Base-by-base conservation (phyloP, 176 grass and related monocot species). In the Pharus latifolius region DNA sequence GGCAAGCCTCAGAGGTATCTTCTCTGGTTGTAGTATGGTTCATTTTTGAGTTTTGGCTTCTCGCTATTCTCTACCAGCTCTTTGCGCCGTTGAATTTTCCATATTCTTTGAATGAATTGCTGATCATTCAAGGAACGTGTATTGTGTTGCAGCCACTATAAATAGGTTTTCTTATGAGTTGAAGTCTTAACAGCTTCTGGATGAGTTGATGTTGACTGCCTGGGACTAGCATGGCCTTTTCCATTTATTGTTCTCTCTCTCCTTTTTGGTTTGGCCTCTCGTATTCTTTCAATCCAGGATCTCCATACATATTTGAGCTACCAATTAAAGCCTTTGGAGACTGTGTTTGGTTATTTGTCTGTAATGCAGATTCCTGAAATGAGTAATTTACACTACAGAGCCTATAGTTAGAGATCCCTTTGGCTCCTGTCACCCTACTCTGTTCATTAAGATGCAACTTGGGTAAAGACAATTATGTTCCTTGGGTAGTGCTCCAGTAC, bases 361-460 rank as follows among this genome's bases (percentile, higher is more conserved):
- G 55, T 37, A 53, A 54, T n/a, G 7, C 7, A 11, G n/a, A 75
- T 60, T 29, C 35, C 50, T 34, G 26, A 52, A 17, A 20, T 11
- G 10, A 46, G 24, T 33, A 6, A 6, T 62, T 76, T 69, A 7
- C 69, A 17, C 28, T 40, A 15, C 29, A 20, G 11, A 31, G 31
- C 53, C 48, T 30, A 26, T 31, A 35, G 6, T 44, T 16, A 43
- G 34, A 13, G 22, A 54, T 46, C 7, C 47, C 8, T 52, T 54
- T 25, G 17, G 23, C 46, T 70, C 25, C 14, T 18, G n/a, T 32
- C 12, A 30, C 10, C 15, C 12, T 60, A 34, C 41, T 31, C 18
- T 56, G 4, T 76, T 34, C 72, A 19, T 57, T 59, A 67, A 24
- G n/a, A 67, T 18, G n/a, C 12, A 49, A 56, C 40, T 73, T 66